Percentiles rank a stretch among this genome's conserved stretches.
These are phyloP conservation scores for Rhododendron williamsianum DNA, from an alignment of 148 eudicot genomes.

Conservation along the genomic window DNA sequence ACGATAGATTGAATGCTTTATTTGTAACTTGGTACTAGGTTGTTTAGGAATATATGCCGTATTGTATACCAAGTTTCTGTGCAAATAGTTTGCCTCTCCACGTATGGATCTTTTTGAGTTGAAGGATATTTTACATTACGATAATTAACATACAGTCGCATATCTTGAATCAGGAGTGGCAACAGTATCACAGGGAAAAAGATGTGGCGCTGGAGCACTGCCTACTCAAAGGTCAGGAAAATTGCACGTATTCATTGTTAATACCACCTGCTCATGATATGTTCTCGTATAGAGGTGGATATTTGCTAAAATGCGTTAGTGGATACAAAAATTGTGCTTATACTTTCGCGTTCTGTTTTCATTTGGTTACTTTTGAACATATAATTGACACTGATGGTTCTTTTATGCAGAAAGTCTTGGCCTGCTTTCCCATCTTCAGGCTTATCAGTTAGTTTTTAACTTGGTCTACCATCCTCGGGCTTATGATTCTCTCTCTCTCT, in stretches of 20 bases:
- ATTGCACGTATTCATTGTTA: background rate
- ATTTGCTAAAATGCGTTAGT: background rate
- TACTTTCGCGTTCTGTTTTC: background rate
- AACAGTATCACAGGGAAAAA: constrained; percentile 42
- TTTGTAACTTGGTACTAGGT: background rate
- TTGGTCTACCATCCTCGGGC: background rate
- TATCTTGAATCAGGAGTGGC: constrained; percentile 27
- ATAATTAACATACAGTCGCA: background rate
- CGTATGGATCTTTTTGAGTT: background rate
- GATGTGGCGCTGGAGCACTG: constrained; percentile 39
- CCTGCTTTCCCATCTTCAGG: constrained; percentile 53
- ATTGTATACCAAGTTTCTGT: background rate
- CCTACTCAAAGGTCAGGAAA: constrained; percentile 48
- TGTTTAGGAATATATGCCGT: background rate
- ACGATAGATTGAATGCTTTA: background rate
- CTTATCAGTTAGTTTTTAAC: constrained; percentile 40
- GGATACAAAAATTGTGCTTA: background rate
- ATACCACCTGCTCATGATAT: background rate
- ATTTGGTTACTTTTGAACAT: background rate
- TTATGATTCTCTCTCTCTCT: background rate
- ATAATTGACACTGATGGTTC: background rate
- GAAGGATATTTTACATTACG: background rate
- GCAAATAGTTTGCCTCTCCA: background rate
- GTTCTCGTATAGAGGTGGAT: background rate
- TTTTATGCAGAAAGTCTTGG: constrained; percentile 57